A percentile compares a stretch with the other conserved stretches of the same genome.
Conservation (phyloP, 2,329 filamentous ascomycete genomes). For the Epichloe gansuensis region DNA sequence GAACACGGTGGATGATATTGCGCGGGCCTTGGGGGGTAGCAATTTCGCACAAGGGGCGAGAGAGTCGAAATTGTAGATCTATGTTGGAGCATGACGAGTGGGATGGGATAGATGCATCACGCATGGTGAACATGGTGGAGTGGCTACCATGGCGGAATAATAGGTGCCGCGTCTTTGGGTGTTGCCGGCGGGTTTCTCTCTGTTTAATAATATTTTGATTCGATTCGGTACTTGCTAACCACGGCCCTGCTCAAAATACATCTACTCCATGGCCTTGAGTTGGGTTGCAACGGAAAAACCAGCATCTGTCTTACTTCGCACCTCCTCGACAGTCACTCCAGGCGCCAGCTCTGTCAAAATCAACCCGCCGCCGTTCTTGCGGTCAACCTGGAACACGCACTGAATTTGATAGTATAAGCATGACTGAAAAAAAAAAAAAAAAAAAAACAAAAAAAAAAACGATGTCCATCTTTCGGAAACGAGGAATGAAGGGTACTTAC, state of each 20-base stretch:
- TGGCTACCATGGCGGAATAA: too few relatives aligned
- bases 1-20: conserved; percentile 30
- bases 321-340: conserved; percentile 53
- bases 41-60: conserved; percentile 20
- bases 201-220: too few relatives aligned
- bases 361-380: conserved; percentile 40
- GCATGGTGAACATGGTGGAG: too few relatives aligned
- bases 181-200: too few relatives aligned
- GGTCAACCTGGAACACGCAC: conserved; percentile 60
- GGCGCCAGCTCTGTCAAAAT: conserved; percentile 60
- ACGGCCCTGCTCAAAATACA: not conserved
- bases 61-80: conserved; percentile 7
- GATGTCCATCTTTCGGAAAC: too few relatives aligned
- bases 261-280: conserved; percentile 33
- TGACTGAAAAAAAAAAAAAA: not conserved
- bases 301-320: conserved; percentile 57
- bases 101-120: not conserved
- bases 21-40: conserved; percentile 32
- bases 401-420: conserved; percentile 15
- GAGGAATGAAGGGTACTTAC: conserved; percentile 28
- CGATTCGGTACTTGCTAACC: too few relatives aligned
- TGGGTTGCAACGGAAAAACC: conserved; percentile 49
- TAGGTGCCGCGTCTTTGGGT: too few relatives aligned
- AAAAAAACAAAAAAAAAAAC: too few relatives aligned
- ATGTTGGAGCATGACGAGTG: not conserved